Base-by-base conservation (phyloP, 2,329 filamentous ascomycete species). In the Neoscytalidium dimidiatum region DNA sequence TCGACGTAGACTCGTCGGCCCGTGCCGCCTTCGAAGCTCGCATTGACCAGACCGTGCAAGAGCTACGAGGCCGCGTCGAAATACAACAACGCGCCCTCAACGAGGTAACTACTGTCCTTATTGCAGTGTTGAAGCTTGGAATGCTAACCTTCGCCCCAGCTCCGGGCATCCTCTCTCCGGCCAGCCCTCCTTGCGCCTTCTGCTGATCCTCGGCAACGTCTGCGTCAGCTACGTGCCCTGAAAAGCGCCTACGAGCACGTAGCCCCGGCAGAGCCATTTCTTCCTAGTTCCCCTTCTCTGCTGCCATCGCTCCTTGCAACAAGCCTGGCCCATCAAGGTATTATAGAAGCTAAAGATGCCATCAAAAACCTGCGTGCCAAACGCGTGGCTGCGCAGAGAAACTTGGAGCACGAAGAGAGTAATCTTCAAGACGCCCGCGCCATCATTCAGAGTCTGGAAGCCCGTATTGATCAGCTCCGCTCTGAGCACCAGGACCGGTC, bases 301-400 rank as follows among this genome's bases (percentile, higher is more conserved):
- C 77, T 95, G 6, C 90, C 91, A 3, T 86, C 88, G 6, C 81
- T 96, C 4, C 74, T 95, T 44, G 91, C 92, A 5, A 78, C 92
- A 62, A 87, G 90, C 60, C 87, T 85, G 70, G 88, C 89, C 2
- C 84, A 89, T 65, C 82, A 85, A 64, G 88, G 87, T 17, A 85
- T 91, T 56, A 76, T 83, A 66, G 88, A 92, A 69, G 90, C 88
- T 19, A 87, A 86, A 68, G 78, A 80, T 21, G 88, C 88, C 62
- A 82, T 92, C 13, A 73, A 75, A 41, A 74, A 73, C 68, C 79
- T 79, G 1, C 75, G 79, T 51, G 69, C 77, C 31, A 79, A 79
- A 48, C 69, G 85, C 21, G 72, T 72, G 14, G 63, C 67, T 21
- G 76, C 77, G 33, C 77, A 79, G 31, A 69, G 77, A 29, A 75